Conservation (phyloP, 2,329 filamentous ascomycete species). For the Trichoderma koningiopsis region DNA sequence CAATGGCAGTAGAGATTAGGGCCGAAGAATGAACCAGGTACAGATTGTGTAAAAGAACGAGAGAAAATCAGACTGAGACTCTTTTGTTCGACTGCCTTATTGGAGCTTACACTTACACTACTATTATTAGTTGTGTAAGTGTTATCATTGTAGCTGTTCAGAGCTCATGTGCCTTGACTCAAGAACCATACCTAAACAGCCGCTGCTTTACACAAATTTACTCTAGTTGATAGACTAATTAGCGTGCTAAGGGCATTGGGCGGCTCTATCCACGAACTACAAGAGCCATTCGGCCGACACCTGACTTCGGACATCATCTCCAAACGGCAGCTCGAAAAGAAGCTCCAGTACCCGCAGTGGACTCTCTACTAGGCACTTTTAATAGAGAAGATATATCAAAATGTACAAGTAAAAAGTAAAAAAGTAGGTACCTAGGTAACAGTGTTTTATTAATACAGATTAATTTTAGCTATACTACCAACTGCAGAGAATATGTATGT, state of each 20-base stretch:
- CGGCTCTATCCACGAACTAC: neutral
- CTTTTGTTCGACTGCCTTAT: neutral
- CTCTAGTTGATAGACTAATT: neutral
- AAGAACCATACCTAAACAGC: neutral
- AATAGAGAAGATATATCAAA: neutral
- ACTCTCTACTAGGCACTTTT: neutral
- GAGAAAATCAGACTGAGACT: neutral
- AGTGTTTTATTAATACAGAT: too few relatives aligned
- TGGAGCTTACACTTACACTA: neutral
- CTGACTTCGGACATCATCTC: slow-evolving; percentile 11
- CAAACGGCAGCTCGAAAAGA: slow-evolving; percentile 10
- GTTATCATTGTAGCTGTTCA: neutral
- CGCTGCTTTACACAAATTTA: neutral
- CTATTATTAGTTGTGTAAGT: neutral
- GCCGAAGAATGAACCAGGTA: neutral
- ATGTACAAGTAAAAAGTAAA: neutral
- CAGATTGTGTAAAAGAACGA: neutral
- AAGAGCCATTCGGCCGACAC: neutral
- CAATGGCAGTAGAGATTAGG: neutral
- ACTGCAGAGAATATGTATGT: too few relatives aligned
- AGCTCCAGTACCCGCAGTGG: neutral
- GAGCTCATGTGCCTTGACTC: neutral
- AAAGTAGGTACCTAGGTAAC: neutral
- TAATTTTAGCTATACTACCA: too few relatives aligned
- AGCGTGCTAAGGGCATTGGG: neutral